Evolutionary conservation across 805 yeast species (phyloP).

Genomic region (Metschnikowia kunwiensis): DNA sequence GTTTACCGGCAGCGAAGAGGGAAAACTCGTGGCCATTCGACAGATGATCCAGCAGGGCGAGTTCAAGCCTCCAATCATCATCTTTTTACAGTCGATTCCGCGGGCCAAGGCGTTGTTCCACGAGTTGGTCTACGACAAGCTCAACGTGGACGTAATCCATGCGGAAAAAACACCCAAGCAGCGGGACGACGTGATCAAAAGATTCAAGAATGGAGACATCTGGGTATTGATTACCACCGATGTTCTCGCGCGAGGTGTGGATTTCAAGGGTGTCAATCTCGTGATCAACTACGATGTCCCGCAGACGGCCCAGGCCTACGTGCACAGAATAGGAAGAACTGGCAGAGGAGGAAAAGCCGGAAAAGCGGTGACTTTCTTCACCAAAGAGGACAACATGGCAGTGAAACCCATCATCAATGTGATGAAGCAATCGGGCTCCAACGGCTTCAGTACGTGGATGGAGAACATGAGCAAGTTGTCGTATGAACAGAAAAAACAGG

Average conservation of each 20-base stretch:
- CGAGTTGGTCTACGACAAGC: conserved; percentile 84
- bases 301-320: conserved; percentile 87
- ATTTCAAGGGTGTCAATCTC: conserved; percentile 90
- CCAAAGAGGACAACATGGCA: conserved; percentile 78
- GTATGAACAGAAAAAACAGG: conserved; percentile 56
- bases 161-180: conserved; percentile 90
- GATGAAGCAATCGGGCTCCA: conserved; percentile 87
- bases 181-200: conserved; percentile 77
- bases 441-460: conserved; percentile 79
- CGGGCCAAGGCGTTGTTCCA: conserved; percentile 95
- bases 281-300: conserved; percentile 98
- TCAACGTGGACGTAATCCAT: conserved; percentile 93
- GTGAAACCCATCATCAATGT: conserved; percentile 87
- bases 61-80: conserved; percentile 87
- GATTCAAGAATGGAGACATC: conserved; percentile 83
- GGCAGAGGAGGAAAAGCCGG: conserved; percentile 93
- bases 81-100: conserved; percentile 85
- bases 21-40: conserved; percentile 88
- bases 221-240: conserved; percentile 98
- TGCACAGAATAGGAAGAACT: conserved; percentile 97
- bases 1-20: conserved; percentile 91
- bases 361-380: conserved; percentile 85
- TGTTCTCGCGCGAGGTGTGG: conserved; percentile 94
- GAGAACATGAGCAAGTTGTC: conserved; percentile 61
- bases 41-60: conserved; percentile 83